Conservation (phyloP, 108 stramenopile species). For the Fragilariopsis cylindrus region DNA sequence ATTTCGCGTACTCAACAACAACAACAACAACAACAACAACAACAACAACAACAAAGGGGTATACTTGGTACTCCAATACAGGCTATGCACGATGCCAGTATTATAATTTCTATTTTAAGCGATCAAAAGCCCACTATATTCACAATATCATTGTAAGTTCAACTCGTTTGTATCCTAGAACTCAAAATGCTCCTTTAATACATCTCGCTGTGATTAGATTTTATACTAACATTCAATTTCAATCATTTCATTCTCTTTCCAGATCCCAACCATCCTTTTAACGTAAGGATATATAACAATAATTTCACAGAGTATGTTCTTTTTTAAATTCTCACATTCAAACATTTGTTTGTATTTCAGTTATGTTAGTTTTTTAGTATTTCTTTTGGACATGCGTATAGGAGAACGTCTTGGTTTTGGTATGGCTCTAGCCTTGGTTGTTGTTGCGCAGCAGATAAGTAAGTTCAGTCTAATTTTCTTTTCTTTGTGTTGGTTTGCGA, state of each 20-base stretch:
- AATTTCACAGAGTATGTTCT: neutral
- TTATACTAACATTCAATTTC: too few species aligned
- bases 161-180: neutral
- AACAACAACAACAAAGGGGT: neutral
- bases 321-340: neutral
- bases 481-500: too few species aligned
- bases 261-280: too few species aligned
- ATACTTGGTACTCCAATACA: neutral
- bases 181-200: too few species aligned
- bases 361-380: slow-evolving; percentile 15
- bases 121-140: slow-evolving; percentile 10
- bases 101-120: slow-evolving; percentile 24
- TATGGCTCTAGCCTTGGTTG: slow-evolving; percentile 6
- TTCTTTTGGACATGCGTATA: slow-evolving; percentile 27
- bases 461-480: neutral
- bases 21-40: too few species aligned
- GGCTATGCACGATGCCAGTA: neutral
- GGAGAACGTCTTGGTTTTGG: slow-evolving; percentile 17
- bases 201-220: too few species aligned
- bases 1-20: too few species aligned
- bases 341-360: neutral
- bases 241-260: too few species aligned
- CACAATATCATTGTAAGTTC: slow-evolving; percentile 5
- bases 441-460: neutral
- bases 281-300: neutral